Base-by-base conservation (phyloP, 2,329 filamentous ascomycete species). In the Talaromyces verruculosus region DNA sequence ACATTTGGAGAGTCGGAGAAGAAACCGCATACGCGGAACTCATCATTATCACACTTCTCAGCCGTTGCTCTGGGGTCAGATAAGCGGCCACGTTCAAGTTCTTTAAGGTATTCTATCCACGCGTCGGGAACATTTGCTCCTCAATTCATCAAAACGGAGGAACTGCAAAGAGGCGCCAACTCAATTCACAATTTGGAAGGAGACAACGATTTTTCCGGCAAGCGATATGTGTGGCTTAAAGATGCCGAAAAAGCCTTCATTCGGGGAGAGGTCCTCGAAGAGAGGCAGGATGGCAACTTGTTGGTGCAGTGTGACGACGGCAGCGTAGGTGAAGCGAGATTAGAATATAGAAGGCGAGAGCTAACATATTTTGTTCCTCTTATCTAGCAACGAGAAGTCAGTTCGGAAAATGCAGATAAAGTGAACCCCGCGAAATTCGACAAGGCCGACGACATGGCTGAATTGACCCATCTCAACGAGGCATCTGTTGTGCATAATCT, bases 371-470 rank as follows among this genome's bases (percentile, higher is more conserved):
- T 59, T 28, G 6, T 15, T 11, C n/a, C 53, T 64, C 59, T 66
- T 10, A 35, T 51, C 33, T 35, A 95, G 88, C 92, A 97, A 87
- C 89, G 92, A 71, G 91, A 96, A 75, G 89, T 95, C 61, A 89
- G 94, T 70, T 81, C 87, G 61, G 93, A 98, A 72, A 90, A 88
- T 72, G 93, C 97, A 71, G 96, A 99, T 84, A 98, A 97, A 80
- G 96, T 99, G 82, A 99, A 99, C 80, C 95, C 95, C 57, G 94
- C 94, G 74, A 99, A 99, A 78, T 99, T 99, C 81, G 95, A 99
- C 85, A 99, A 97, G 80, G 94, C 94, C 69, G 93, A 96, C 81
- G 96, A 99, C 79, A 99, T 99, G 95, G 95, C 96, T 28, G 95
- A 99, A 78, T 85, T 99, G 74, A 99, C 95, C 5, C 95, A 99